These are phyloP conservation scores for Salix udensis DNA, from an alignment of 345 rosid genomes.

Conservation along the genomic window DNA sequence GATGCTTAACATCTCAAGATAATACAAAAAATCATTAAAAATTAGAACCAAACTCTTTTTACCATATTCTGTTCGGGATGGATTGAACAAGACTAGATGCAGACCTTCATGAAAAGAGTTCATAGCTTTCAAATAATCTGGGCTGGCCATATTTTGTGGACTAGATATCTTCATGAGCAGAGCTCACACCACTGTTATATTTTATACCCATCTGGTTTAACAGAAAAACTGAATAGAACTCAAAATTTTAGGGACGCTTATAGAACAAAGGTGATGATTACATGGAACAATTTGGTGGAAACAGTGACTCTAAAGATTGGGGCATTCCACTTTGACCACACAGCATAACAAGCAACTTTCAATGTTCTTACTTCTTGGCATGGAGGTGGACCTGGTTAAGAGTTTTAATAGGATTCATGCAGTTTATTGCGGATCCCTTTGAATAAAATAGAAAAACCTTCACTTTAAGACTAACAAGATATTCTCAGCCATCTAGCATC, in stretches of 20 bases:
- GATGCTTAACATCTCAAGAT: neutral
- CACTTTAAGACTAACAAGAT: neutral
- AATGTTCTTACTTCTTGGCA: neutral
- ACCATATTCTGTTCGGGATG: neutral
- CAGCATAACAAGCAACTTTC: neutral
- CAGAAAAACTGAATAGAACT: neutral
- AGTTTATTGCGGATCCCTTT: neutral
- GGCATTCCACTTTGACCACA: neutral
- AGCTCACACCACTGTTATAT: neutral
- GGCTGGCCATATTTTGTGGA: neutral
- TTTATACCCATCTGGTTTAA: neutral
- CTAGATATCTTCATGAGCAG: neutral
- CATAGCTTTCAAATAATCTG: neutral
- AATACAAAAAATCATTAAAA: too few species aligned
- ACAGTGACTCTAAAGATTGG: neutral
- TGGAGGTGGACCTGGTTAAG: neutral
- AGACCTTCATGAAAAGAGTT: neutral
- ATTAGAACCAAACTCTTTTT: neutral
- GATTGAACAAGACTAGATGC: neutral
- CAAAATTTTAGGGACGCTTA: neutral
- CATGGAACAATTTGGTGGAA: neutral
- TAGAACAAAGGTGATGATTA: neutral
- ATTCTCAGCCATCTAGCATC: neutral
- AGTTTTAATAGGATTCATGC: neutral
- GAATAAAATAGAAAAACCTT: too few species aligned